Evolutionary conservation across 192 early-diverging fungal genomes (phyloP), one percentile per base, ranked within the genome.

Genomic region (Tieghemiomyces parasiticus): DNA sequence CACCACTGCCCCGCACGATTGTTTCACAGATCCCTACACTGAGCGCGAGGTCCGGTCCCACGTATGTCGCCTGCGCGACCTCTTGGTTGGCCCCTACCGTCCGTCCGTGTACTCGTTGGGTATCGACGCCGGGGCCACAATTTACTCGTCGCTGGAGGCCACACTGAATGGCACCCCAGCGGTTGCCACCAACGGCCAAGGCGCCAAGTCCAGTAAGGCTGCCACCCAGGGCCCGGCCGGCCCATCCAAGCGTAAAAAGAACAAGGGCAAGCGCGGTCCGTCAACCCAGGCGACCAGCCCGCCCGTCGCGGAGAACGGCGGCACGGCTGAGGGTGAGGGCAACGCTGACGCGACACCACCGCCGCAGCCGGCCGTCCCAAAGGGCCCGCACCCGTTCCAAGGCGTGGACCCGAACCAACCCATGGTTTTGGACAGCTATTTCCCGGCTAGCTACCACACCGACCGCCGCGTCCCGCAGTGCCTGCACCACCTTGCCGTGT

Each of bases 11-110:
- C n/a, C n/a, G n/a, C n/a, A n/a, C n/a, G n/a, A n/a, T n/a, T n/a
- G n/a, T n/a, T n/a, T n/a, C n/a, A n/a, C 66, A 87, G 87, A 83
- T 56, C 76, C 65, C n/a, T 95, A 94, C 72, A 95, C 83, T 49
- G 93, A 96, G 64, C 85, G 90, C 53, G 95, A 96, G 63, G 84
- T 90, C 9, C 84, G 91, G 33, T 70, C 93, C 35, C 95, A 98
- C 63, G 74, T 98, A 64, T 83, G 74, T 59, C 85, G 92, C 46
- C 74, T 95, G 32, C 81, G 91, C 46, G 93, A 96, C 69, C 67
- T 93, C 31, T 69, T 98, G 26, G 81, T 75, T 45, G 83, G 84
- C n/a, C 88, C 87, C 47, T 74, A 78, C 58, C 81, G 78, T 58
- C 74, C 74, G 13, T 67, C 76, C 14, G 61, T 77, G 24, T 71